Conservation (phyloP, 2,329 filamentous ascomycete genomes). For the Fusarium napiforme region DNA sequence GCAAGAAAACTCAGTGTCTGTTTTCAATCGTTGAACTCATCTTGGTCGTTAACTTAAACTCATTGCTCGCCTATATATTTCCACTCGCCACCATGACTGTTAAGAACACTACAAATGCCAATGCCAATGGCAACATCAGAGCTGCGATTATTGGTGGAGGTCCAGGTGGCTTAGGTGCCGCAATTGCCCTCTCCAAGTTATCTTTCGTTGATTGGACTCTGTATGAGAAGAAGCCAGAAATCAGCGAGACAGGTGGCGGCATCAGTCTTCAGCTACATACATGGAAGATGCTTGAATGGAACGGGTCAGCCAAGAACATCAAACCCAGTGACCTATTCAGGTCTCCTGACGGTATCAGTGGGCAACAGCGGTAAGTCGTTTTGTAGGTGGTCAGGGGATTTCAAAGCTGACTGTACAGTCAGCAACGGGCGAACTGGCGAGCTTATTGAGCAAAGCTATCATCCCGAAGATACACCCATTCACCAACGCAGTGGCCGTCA, state of each 20-base stretch:
- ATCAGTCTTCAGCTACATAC: conserved; percentile 51
- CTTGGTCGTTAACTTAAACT: not conserved
- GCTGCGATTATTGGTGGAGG: conserved; percentile 46
- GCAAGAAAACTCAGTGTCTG: no score
- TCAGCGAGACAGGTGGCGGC: conserved; percentile 53
- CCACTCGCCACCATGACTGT: conserved; percentile 24
- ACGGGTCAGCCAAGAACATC: conserved; percentile 47
- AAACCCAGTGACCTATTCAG: conserved; percentile 47
- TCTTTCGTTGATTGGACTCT: conserved; percentile 48
- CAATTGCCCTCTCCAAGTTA: conserved; percentile 47
- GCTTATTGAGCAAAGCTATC: conserved; percentile 37
- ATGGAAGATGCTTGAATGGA: conserved; percentile 49
- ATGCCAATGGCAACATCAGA: conserved; percentile 13
- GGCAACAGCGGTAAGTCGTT: conserved; percentile 39
- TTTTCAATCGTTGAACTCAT: not conserved
- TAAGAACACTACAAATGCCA: conserved; percentile 21
- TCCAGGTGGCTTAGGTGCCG: conserved; percentile 46
- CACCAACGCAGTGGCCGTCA: conserved; percentile 46
- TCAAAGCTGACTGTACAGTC: not conserved
- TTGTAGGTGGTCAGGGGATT: fast-evolving
- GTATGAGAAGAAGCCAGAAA: conserved; percentile 51
- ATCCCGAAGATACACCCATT: conserved; percentile 39
- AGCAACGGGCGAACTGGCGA: conserved; percentile 50
- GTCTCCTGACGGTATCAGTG: conserved; percentile 40
- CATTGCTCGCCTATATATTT: not conserved